A percentile compares a stretch with the other conserved stretches of the same genome.
These are phyloP conservation scores for Climacium dendroides DNA, from an alignment of 225 moss, liverwort and hornwort species.

Conservation along the genomic window DNA sequence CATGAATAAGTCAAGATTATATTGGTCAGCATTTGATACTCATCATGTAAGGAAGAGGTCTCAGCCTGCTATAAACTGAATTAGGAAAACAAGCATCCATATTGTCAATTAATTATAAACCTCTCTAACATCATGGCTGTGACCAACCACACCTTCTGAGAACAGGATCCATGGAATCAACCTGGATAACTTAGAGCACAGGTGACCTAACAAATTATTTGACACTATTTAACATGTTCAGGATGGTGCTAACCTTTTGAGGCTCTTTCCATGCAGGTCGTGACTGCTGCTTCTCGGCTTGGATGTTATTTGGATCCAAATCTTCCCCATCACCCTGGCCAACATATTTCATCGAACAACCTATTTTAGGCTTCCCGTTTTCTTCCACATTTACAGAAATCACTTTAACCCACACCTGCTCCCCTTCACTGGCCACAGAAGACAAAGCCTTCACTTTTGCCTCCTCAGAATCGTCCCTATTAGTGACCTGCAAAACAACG, in stretches of 20 bases:
- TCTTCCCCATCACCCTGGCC: conserved; percentile 65
- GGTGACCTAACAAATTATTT: neutral
- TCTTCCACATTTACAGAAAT: conserved; percentile 65
- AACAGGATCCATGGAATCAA: neutral
- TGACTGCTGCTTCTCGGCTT: conserved; percentile 57
- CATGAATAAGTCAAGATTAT: neutral
- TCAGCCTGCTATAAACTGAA: neutral
- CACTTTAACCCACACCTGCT: conserved; percentile 74
- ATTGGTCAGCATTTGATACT: neutral
- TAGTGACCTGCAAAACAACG: conserved; percentile 33
- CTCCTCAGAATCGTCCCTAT: conserved; percentile 66
- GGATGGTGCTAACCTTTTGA: conserved; percentile 28
- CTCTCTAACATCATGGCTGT: neutral
- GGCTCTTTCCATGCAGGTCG: conserved; percentile 59
- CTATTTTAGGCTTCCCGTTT: conserved; percentile 51
- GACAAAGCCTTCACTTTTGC: conserved; percentile 66
- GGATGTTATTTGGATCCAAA: conserved; percentile 73
- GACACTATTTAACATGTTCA: neutral
- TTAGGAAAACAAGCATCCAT: neutral
- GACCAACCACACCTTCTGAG: neutral
- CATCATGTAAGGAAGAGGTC: neutral
- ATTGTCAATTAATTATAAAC: neutral
- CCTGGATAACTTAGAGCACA: neutral
- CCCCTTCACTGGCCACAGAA: conserved; percentile 51
- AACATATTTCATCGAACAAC: conserved; percentile 82